Percentiles rank a stretch among this genome's conserved stretches.
Evolutionary conservation across 495 filamentous ascomycete species (phyloP).

Genomic region (Clohesyomyces aquaticus): DNA sequence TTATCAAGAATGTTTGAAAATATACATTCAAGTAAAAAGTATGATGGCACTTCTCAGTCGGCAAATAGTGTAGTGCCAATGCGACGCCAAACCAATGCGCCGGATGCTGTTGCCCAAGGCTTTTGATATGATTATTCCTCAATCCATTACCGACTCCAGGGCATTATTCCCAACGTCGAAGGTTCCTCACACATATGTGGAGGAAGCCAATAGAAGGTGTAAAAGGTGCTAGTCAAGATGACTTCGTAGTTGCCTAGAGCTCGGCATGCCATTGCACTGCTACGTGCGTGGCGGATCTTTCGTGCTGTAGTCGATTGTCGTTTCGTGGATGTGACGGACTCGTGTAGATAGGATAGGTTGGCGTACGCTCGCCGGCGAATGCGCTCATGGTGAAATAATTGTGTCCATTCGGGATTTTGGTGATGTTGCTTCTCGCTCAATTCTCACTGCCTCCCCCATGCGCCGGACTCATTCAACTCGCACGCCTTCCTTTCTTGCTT

Average conservation of each 20-base stretch:
- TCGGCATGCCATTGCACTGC: not conserved
- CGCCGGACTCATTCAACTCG: conserved; percentile 1
- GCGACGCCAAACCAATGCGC: no score
- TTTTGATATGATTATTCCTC: not conserved
- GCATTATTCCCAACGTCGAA: not conserved
- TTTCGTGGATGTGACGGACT: not conserved
- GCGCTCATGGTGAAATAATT: not conserved
- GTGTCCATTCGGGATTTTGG: not conserved
- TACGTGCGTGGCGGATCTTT: not conserved
- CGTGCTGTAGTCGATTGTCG: not conserved
- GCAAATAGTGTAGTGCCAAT: no score
- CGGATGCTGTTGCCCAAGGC: not conserved
- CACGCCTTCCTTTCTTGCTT: conserved; percentile 29
- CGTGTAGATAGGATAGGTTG: not conserved
- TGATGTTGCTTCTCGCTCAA: conserved; percentile 8
- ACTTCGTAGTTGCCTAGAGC: not conserved
- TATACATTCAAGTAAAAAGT: not conserved
- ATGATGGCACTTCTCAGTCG: not conserved
- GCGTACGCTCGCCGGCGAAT: not conserved
- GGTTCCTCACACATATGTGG: not conserved
- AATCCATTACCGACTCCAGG: not conserved
- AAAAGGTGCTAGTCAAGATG: not conserved
- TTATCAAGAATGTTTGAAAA: not conserved
- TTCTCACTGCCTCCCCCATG: not conserved
- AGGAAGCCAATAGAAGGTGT: not conserved